Evolutionary conservation across 306 rosid species (phyloP).

Genomic region (Begonia masoniana): DNA sequence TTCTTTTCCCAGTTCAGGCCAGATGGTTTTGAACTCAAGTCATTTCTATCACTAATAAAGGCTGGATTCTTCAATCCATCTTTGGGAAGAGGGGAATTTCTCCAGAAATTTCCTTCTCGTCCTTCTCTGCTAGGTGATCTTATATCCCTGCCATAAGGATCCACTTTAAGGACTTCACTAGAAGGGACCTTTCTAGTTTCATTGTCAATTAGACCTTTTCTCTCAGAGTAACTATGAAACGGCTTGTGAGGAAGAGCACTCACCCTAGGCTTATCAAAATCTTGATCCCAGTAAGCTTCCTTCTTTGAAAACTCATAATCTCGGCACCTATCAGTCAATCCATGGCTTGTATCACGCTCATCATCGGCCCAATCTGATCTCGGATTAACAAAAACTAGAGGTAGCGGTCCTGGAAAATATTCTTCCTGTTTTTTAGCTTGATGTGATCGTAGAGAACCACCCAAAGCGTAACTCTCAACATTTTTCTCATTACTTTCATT

Average conservation of each 20-base stretch:
- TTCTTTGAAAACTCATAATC: slow-evolving; percentile 49
- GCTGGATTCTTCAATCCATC: slow-evolving; percentile 36
- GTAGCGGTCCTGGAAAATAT: slow-evolving; percentile 62
- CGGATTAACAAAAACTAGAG: slow-evolving; percentile 54
- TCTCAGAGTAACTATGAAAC: slow-evolving; percentile 28
- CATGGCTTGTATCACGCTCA: slow-evolving; percentile 87
- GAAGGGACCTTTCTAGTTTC: slow-evolving; percentile 62
- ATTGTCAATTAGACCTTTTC: slow-evolving; percentile 59
- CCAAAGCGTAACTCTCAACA: slow-evolving; percentile 15
- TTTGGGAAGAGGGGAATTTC: slow-evolving; percentile 31
- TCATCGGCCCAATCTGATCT: slow-evolving; percentile 98
- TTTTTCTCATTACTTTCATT: slow-evolving; percentile 22
- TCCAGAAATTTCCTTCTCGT: slow-evolving; percentile 59
- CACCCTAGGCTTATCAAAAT: slow-evolving; percentile 72
- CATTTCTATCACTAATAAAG: slow-evolving; percentile 39
- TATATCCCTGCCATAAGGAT: slow-evolving; percentile 32
- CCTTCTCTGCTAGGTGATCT: slow-evolving; percentile 45
- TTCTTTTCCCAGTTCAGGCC: slow-evolving; percentile 30
- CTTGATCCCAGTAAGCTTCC: slow-evolving; percentile 67
- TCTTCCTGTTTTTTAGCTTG: slow-evolving; percentile 48
- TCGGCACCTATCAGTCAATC: slow-evolving; percentile 44
- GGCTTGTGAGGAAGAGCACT: slow-evolving; percentile 53
- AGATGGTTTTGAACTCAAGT: slow-evolving; percentile 28
- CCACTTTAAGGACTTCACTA: slow-evolving; percentile 54
- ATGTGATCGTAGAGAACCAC: slow-evolving; percentile 22